A percentile compares a stretch with the other conserved stretches of the same genome.
These are phyloP conservation scores for Trichophaea hybrida DNA, from an alignment of 2,329 filamentous ascomycete species.

Conservation along the genomic window DNA sequence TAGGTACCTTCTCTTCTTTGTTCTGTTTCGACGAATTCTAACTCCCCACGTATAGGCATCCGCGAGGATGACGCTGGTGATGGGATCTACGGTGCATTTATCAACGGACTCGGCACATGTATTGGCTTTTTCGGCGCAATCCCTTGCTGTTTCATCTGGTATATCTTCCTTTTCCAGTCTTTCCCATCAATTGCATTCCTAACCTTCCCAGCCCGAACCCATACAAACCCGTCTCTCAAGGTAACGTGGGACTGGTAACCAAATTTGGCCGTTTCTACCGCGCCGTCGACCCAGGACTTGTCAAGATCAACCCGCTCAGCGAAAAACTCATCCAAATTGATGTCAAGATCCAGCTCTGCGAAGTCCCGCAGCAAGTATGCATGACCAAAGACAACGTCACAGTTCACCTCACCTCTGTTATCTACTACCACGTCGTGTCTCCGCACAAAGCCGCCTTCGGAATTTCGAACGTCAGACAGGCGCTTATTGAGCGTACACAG, in stretches of 20 bases:
- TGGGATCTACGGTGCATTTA: slow-evolving; percentile 84
- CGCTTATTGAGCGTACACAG: slow-evolving; percentile 93
- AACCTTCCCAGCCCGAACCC: slow-evolving; percentile 65
- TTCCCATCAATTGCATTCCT: neutral
- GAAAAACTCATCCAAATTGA: slow-evolving; percentile 84
- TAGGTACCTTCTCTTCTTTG: neutral
- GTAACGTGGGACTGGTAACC: slow-evolving; percentile 87
- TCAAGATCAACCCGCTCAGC: slow-evolving; percentile 92
- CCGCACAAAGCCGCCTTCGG: slow-evolving; percentile 97
- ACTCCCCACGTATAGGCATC: neutral
- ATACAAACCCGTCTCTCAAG: slow-evolving; percentile 82
- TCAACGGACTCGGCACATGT: slow-evolving; percentile 57
- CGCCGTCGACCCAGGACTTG: slow-evolving; percentile 88
- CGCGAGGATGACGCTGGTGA: slow-evolving; percentile 45
- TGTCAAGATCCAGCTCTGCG: slow-evolving; percentile 96
- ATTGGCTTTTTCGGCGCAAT: slow-evolving; percentile 73
- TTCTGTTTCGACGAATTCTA: neutral
- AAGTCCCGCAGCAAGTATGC: slow-evolving; percentile 91
- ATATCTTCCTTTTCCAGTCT: neutral
- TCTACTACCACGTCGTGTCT: slow-evolving; percentile 95
- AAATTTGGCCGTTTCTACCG: slow-evolving; percentile 92
- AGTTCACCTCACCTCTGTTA: slow-evolving; percentile 82
- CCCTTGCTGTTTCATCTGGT: slow-evolving; percentile 58
- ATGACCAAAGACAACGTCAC: slow-evolving; percentile 99
- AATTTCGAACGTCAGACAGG: slow-evolving; percentile 84